phyloP scores from a whole-genome alignment of 2,329 filamentous ascomycete species.

The Pseudogymnoascus sp. region DNA sequence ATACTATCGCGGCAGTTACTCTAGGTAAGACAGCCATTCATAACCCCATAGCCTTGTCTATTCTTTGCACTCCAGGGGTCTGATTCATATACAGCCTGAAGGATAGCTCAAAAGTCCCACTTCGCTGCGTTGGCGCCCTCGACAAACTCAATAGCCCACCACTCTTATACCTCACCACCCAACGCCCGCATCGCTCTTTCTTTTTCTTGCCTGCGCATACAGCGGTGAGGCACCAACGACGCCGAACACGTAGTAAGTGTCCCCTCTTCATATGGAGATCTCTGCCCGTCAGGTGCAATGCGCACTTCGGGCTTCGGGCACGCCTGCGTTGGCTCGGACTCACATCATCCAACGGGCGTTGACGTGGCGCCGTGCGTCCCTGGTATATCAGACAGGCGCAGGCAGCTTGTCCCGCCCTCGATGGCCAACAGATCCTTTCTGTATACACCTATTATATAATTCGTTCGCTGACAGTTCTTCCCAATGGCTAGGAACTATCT shows the following conservation, averaged over 20 bases:
- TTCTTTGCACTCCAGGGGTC: background rate
- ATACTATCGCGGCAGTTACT: background rate
- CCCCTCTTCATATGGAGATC: background rate
- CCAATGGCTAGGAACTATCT: slow-evolving; percentile 9
- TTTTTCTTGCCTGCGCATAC: background rate
- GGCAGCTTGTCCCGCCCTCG: background rate
- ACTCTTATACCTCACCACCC: slow-evolving; percentile 7
- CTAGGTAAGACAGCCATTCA: slow-evolving; percentile 4
- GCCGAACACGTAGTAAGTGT: slow-evolving; percentile 5
- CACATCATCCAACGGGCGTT: background rate
- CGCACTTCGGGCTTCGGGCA: background rate
- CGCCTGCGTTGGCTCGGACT: slow-evolving; percentile 1
- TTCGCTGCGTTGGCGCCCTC: slow-evolving; percentile 9
- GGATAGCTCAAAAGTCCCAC: slow-evolving; percentile 1
- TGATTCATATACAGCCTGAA: slow-evolving; percentile 3
- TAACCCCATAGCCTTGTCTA: background rate
- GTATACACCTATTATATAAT: slow-evolving; percentile 5
- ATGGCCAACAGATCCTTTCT: slow-evolving; percentile 1
- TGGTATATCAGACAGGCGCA: slow-evolving; percentile 8
- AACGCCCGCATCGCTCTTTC: background rate
- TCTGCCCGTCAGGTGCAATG: background rate
- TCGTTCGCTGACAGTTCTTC: slow-evolving; percentile 2
- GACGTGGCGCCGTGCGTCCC: slow-evolving; percentile 8
- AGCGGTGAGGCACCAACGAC: slow-evolving; percentile 10
- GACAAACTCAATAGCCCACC: slow-evolving; percentile 3